A percentile compares a stretch with the other conserved stretches of the same genome.
phyloP scores from a whole-genome alignment of 345 rosid species.

The Eucalyptus sp. region DNA sequence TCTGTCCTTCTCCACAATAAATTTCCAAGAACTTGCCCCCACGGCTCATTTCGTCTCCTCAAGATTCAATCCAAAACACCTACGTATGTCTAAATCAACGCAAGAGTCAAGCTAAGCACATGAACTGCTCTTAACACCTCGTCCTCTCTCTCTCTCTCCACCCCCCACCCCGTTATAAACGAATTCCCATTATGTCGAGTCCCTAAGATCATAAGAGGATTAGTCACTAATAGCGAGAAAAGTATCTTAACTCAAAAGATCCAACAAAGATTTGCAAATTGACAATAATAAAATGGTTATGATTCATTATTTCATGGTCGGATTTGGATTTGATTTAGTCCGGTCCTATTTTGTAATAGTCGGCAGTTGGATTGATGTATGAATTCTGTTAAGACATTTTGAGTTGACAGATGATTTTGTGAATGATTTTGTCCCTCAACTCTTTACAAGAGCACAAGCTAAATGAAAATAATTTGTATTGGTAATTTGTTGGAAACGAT shows the following conservation, averaged over 20 bases:
- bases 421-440: no score
- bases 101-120: no score
- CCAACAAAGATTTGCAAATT: not conserved
- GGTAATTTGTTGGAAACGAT: rapidly evolving
- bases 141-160: no score
- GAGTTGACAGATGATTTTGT: no score
- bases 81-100: no score
- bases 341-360: not conserved
- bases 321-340: not conserved
- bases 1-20: no score
- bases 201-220: not conserved
- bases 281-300: rapidly evolving
- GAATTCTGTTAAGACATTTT: not conserved
- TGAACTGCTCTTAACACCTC: no score
- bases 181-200: no score
- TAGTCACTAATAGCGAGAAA: rapidly evolving
- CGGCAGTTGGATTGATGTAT: rapidly evolving
- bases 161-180: no score
- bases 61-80: no score
- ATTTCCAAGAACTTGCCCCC: no score
- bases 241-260: rapidly evolving
- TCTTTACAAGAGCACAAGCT: not conserved
- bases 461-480: rapidly evolving
- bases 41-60: no score
- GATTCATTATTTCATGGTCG: rapidly evolving